Conservation (phyloP, 345 rosid species). For the Brassica napus region DNA sequence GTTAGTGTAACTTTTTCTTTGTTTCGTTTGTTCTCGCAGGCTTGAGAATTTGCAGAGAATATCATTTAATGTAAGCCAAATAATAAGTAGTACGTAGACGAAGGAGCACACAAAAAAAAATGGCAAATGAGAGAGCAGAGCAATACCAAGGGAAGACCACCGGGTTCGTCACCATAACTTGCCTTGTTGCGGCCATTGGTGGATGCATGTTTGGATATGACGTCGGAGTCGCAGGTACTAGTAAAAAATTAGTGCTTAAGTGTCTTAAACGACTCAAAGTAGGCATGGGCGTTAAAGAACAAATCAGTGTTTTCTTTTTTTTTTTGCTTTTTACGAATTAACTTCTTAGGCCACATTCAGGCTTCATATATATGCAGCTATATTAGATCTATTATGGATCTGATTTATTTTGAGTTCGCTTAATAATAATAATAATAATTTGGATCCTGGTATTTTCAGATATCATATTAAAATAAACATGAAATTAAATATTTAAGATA, state of each 20-base stretch:
- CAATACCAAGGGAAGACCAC: constrained; percentile 72
- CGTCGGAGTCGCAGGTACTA: constrained; percentile 75
- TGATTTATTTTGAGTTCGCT: background rate
- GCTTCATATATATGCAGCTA: background rate
- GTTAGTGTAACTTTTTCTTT: constrained; percentile 8
- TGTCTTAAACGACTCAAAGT: background rate
- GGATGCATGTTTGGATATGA: constrained; percentile 84
- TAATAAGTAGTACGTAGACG: constrained; percentile 6
- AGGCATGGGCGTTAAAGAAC: background rate
- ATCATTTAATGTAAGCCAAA: background rate
- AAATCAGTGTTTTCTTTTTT: background rate
- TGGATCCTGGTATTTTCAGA: background rate
- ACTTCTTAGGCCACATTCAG: background rate
- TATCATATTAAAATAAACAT: background rate
- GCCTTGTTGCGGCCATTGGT: constrained; percentile 72
- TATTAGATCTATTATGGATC: background rate
- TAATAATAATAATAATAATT: background rate
- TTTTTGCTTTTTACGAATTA: background rate
- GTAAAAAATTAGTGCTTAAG: background rate
- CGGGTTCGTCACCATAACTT: constrained; percentile 52
- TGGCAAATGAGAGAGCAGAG: constrained; percentile 62
- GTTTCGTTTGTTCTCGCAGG: background rate
- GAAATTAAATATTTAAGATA: background rate
- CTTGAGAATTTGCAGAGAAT: background rate
- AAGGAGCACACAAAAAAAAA: background rate